Conservation (phyloP, 169 alveolate species). For the Eimeria maxima region DNA sequence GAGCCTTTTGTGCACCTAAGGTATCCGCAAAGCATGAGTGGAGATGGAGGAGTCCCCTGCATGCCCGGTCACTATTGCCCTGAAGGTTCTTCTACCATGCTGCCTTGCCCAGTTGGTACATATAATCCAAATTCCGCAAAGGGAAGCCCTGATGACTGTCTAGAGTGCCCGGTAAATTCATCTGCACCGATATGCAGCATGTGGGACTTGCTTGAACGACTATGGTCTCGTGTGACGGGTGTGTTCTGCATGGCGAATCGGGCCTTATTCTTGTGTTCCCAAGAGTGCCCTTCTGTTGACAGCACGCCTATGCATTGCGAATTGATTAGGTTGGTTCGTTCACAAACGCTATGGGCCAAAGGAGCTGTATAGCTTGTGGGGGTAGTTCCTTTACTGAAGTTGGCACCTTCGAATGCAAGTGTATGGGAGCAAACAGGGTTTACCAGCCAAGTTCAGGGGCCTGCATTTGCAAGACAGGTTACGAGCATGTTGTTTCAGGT, state of each 20-base stretch:
- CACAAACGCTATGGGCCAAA: slow-evolving; percentile 33
- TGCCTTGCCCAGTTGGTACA: slow-evolving; percentile 79
- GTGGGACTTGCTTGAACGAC: neutral
- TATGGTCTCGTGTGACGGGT: neutral
- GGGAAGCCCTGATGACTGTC: slow-evolving; percentile 9
- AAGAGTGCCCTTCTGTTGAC: neutral
- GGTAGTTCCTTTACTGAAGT: slow-evolving; percentile 62
- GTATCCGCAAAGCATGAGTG: neutral
- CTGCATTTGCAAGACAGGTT: slow-evolving; percentile 47
- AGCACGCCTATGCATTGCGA: neutral
- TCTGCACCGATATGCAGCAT: neutral
- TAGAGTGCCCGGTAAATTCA: slow-evolving; percentile 40
- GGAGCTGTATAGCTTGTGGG: slow-evolving; percentile 44
- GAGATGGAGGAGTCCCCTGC: slow-evolving; percentile 51
- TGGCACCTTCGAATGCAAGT: slow-evolving; percentile 38
- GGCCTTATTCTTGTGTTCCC: neutral
- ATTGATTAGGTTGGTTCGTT: slow-evolving; percentile 36
- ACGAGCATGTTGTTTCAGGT: slow-evolving; percentile 23
- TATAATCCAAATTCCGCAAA: slow-evolving; percentile 60
- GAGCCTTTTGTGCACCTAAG: neutral
- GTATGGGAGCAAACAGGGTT: slow-evolving; percentile 65
- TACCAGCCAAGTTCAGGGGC: slow-evolving; percentile 44
- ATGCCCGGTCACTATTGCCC: slow-evolving; percentile 79
- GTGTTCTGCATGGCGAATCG: neutral
- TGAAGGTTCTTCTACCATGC: slow-evolving; percentile 48